Base-by-base conservation (phyloP, 306 rosid species). In the Trifolium subterraneum region DNA sequence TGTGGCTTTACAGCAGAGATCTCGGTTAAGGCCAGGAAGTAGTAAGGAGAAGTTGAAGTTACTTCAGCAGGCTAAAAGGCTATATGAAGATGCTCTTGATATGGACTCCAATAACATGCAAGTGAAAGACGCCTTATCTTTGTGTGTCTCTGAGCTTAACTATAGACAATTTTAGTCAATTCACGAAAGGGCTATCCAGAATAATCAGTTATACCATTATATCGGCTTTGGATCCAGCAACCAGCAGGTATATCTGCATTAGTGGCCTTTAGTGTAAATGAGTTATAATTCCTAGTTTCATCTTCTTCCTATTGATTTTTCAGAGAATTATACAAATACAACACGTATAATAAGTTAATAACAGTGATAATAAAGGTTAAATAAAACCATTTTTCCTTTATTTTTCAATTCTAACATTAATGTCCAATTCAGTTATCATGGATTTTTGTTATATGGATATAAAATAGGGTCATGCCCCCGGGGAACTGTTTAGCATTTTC, bases 21-120 rank as follows among this genome's bases (percentile, higher is more conserved):
- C 97, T 12, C 95, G 85, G 50, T 82, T 92, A 76, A 80, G 97
- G 75, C 93, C 97, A 7, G 73, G 84, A 31, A 90, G 88, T 36
- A 90, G 97, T 47, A 92, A 85, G 84, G 97, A 94, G 84, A 94
- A 91, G 79, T 78, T 82, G 75, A 94, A 92, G 84, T 86, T 94
- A 77, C 87, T 92, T 64, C 87, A 80, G 16, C 99, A 92, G 61
- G 97, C 97, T 29, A 92, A 85, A 88, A 85, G 95, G 78, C 85
- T 92, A 48, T 94, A 86, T 63, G 92, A 92, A 84, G 99, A 94
- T 75, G 94, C 89, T 11, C 88, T 94, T 35, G 23, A 81, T 77
- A 86, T 94, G 90, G 90, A 88, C 78, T 82, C 93, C 10, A 82
- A 78, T 78, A 92, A 92, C 80, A 75, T 79, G 62, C 95, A 88